These are phyloP conservation scores for Leishmania martiniquensis DNA, from an alignment of 208 protist species.

Conservation along the genomic window DNA sequence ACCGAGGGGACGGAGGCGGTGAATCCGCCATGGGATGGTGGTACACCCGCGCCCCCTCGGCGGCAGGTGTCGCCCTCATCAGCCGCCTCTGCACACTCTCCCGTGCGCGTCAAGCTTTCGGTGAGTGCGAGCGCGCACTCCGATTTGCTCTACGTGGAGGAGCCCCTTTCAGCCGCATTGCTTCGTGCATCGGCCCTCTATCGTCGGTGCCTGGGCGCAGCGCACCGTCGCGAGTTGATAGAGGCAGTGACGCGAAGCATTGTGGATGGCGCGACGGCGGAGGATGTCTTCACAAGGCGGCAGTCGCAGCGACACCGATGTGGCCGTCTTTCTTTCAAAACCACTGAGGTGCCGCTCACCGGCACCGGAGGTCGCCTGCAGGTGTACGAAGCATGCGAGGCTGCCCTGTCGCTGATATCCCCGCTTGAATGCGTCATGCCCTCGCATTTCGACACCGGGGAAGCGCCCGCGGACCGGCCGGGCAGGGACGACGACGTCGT, in stretches of 20 bases:
- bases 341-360: conserved; percentile 5
- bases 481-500: conserved; percentile 19
- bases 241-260: conserved; percentile 29
- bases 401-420: conserved; percentile 28
- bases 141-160: conserved; percentile 45
- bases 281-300: background rate
- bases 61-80: background rate
- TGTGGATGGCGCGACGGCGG: background rate
- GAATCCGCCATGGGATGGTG: background rate
- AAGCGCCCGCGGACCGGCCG: too few relatives aligned
- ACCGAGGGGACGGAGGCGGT: background rate
- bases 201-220: conserved; percentile 14
- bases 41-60: background rate
- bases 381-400: conserved; percentile 44
- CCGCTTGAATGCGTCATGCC: conserved; percentile 11
- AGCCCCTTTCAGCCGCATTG: conserved; percentile 53
- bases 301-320: conserved; percentile 1
- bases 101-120: background rate
- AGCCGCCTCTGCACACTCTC: background rate
- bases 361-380: conserved; percentile 13
- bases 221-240: conserved; percentile 23
- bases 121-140: conserved; percentile 3
- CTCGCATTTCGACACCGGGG: background rate
- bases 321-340: background rate
- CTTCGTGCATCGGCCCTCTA: conserved; percentile 37